Conservation (phyloP, 768 basidiomycete species). For the Tulasnella sp. region DNA sequence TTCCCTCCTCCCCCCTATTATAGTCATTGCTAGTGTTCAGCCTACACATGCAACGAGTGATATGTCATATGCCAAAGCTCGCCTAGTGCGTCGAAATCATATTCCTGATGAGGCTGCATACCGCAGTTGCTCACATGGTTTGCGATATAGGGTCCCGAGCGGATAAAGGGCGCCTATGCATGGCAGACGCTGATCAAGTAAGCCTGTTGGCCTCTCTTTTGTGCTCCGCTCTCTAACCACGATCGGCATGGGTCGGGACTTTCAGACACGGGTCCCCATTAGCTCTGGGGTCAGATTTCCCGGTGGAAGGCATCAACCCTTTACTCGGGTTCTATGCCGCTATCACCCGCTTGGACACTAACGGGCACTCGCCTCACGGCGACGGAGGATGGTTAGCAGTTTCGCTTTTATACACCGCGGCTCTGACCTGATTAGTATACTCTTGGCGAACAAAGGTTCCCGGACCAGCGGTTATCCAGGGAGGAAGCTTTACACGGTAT, state of each 20-base stretch:
- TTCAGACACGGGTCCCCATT: slow-evolving; percentile 37
- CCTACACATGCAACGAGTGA: slow-evolving; percentile 88
- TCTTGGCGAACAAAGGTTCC: slow-evolving; percentile 51
- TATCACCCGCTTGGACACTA: slow-evolving; percentile 54
- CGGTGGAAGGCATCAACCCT: slow-evolving; percentile 84
- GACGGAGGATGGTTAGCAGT: slow-evolving; percentile 60
- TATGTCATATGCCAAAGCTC: slow-evolving; percentile 83
- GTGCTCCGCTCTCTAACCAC: too few relatives aligned
- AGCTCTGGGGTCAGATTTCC: slow-evolving; percentile 88
- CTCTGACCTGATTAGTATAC: too few relatives aligned
- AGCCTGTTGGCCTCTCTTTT: too few relatives aligned
- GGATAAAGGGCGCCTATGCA: slow-evolving; percentile 84
- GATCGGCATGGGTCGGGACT: too few relatives aligned
- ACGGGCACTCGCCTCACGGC: slow-evolving; percentile 77
- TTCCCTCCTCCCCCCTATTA: background rate
- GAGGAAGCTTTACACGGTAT: slow-evolving; percentile 68
- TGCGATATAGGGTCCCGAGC: slow-evolving; percentile 52
- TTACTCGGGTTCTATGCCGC: slow-evolving; percentile 86
- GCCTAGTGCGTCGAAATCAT: slow-evolving; percentile 43
- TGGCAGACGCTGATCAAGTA: slow-evolving; percentile 70
- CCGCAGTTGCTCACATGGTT: background rate
- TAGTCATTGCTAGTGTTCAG: slow-evolving; percentile 86
- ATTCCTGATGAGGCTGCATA: too few relatives aligned
- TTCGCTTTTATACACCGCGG: too few relatives aligned
- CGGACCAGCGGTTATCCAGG: slow-evolving; percentile 63